Evolutionary conservation across 305 asterid species (phyloP), one percentile per base, ranked within the genome.

Genomic region (Fraxinus paxiana): DNA sequence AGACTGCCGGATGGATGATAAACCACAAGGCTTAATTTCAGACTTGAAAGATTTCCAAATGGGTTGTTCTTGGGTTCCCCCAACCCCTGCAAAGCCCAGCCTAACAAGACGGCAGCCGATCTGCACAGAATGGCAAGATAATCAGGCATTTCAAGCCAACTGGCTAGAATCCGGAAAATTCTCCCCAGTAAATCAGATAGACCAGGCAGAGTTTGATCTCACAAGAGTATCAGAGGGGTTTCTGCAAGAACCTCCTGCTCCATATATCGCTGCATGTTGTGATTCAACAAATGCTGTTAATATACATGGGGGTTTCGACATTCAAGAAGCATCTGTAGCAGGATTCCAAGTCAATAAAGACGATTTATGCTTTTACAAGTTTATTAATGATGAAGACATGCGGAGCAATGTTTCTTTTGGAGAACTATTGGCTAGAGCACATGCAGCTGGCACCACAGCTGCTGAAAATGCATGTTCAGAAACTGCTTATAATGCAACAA

Each of bases 51-150:
- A 85, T 76, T 74, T 81, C 81, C 88, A 56, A 78, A 82, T 70
- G 54, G 86, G 85, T 69, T 80, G 80, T 81, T 79, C 90, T 15
- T 92, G 96, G 98, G 73, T 91, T 67, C 94, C 95, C 13, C 63
- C 78, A 73, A 92, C 97, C 82, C 94, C 97, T 2, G 90, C 89
- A 31, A 92, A 91, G 86, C 91, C 89, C 81, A 56, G 85, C 77
- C 78, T 86, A n/a, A 54, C 78, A 43, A 65, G 71, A 69, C 76
- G 72, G 86, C 84, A 80, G 73, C 86, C 85, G 87, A 86, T 90
- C 88, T 84, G 88, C 85, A 30, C 80, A 69, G 82, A 79, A 56
- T 73, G 77, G 86, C 87, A 86, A 71, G 80, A 80, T 56, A 77
- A 72, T 76, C 78, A 78, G 76, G 78, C 26, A 15, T 59, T 30